phyloP scores from a whole-genome alignment of 2,329 filamentous ascomycete genomes.

The Annulohypoxylon truncatum region DNA sequence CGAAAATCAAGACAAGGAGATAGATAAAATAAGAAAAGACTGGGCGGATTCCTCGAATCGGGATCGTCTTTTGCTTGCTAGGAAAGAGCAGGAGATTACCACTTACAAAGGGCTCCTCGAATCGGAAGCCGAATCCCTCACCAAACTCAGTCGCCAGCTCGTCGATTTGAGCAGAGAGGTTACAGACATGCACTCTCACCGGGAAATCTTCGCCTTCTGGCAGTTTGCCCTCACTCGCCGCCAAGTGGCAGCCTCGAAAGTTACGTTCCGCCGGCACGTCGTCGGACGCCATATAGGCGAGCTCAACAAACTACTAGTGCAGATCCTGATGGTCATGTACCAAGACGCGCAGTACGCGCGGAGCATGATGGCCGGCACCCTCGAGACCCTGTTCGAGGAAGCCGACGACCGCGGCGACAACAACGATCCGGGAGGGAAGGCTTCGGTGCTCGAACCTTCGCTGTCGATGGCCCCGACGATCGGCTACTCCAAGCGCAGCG shows the following conservation, averaged over 20 bases:
- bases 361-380: constrained; percentile 43
- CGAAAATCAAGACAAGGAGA: background rate
- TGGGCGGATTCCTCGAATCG: background rate
- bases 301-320: constrained; percentile 45
- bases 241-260: constrained; percentile 21
- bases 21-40: background rate
- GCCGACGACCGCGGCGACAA: background rate
- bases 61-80: background rate
- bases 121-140: background rate
- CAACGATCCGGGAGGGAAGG: background rate
- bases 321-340: constrained; percentile 48
- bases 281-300: constrained; percentile 46
- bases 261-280: constrained; percentile 46
- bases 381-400: constrained; percentile 42
- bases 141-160: background rate
- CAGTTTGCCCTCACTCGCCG: constrained; percentile 41
- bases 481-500: constrained; percentile 50
- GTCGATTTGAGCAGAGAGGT: constrained; percentile 11
- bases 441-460: constrained; percentile 42
- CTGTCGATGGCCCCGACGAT: constrained; percentile 41
- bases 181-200: constrained; percentile 25
- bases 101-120: background rate
- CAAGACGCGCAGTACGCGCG: constrained; percentile 45
- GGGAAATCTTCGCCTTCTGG: constrained; percentile 47
- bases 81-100: background rate